Percentiles rank a stretch among this genome's conserved stretches.
Conservation (phyloP, 495 filamentous ascomycete species). For the Usnea hakonensis region DNA sequence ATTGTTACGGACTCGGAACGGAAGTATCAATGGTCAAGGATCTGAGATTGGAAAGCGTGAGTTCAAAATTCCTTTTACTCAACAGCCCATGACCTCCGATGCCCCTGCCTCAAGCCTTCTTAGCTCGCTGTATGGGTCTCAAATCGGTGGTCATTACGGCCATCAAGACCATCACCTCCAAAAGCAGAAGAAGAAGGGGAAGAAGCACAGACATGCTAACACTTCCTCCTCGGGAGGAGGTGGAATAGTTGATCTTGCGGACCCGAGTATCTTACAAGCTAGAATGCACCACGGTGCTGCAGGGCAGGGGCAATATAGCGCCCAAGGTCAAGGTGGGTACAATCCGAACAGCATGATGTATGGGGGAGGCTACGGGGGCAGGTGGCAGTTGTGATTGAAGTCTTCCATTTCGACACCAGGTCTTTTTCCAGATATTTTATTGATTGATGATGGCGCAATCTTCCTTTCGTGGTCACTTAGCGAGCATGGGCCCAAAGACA, state of each 20-base stretch:
- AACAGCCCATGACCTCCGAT: constrained; percentile 77
- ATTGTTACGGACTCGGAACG: constrained; percentile 55
- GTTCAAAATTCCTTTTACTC: constrained; percentile 75
- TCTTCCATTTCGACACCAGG: constrained; percentile 7
- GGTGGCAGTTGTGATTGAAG: constrained; percentile 47
- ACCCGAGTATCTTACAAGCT: constrained; percentile 98
- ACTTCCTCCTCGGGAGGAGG: constrained; percentile 97
- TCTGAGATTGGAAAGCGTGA: constrained; percentile 92
- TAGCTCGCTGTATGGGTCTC: constrained; percentile 82
- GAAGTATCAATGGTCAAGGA: constrained; percentile 48
- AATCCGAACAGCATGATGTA: constrained; percentile 78
- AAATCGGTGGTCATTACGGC: constrained; percentile 74
- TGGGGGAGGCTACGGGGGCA: constrained; percentile 62
- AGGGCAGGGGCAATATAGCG: constrained; percentile 81
- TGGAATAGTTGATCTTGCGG: constrained; percentile 98
- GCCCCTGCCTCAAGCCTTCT: constrained; percentile 81
- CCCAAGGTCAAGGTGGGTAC: constrained; percentile 98
- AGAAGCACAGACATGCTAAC: constrained; percentile 99
- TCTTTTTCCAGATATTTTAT: constrained; percentile 26
- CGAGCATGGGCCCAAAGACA: constrained; percentile 18
- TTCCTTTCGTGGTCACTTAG: constrained; percentile 15
- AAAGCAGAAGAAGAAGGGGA: constrained; percentile 99
- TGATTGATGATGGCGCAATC: constrained; percentile 13
- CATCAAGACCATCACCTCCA: constrained; percentile 74
- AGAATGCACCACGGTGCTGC: constrained; percentile 86